These are phyloP conservation scores for Vigna unguiculata DNA, from an alignment of 306 rosid genomes.

Conservation along the genomic window DNA sequence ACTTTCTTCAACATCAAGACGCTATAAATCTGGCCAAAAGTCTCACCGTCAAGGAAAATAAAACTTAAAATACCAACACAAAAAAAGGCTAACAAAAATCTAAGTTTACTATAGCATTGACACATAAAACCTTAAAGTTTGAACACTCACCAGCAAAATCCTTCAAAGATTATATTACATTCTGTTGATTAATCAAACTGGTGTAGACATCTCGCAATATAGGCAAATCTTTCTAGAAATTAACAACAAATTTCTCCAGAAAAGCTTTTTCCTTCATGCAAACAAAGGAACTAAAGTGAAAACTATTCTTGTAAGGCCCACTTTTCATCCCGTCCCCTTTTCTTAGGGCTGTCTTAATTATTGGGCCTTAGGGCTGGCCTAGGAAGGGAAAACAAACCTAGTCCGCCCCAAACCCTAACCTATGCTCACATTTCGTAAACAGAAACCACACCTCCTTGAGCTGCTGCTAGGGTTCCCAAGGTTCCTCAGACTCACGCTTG, in stretches of 20 bases:
- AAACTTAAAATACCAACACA: background rate
- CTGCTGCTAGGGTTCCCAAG: too few relatives aligned
- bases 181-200: background rate
- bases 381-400: too few relatives aligned
- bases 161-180: background rate
- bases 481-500: too few relatives aligned
- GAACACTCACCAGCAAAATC: background rate
- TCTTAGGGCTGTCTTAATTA: too few relatives aligned
- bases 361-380: too few relatives aligned
- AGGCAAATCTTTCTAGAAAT: slow-evolving; percentile 22
- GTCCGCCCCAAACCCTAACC: too few relatives aligned
- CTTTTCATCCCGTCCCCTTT: too few relatives aligned
- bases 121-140: background rate
- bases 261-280: background rate
- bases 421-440: too few relatives aligned
- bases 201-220: background rate
- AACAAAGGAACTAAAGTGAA: background rate
- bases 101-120: too few relatives aligned
- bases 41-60: background rate
- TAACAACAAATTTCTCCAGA: background rate
- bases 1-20: background rate
- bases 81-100: background rate
- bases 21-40: background rate
- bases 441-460: too few relatives aligned
- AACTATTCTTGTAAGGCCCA: too few relatives aligned